phyloP scores from a whole-genome alignment of 352 stramenopile genomes.

The Globisporangium mamillatum region DNA sequence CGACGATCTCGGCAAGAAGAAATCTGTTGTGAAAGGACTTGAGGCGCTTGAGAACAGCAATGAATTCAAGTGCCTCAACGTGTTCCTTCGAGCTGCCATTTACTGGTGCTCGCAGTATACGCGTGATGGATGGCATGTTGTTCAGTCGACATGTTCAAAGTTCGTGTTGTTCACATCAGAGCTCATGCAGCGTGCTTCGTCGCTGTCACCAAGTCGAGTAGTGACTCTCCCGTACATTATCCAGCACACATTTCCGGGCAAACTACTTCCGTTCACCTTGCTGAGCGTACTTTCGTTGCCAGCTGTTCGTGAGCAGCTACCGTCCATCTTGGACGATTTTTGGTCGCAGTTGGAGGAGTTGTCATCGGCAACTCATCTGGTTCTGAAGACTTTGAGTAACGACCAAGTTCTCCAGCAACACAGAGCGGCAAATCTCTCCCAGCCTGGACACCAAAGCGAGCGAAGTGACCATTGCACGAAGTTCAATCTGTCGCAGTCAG shows the following conservation, averaged over 20 bases:
- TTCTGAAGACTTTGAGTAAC: slow-evolving; percentile 3
- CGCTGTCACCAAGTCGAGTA: slow-evolving; percentile 18
- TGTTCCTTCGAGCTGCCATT: slow-evolving; percentile 66
- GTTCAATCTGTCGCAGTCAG: slow-evolving; percentile 10
- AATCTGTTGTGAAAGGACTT: slow-evolving; percentile 22
- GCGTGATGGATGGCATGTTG: slow-evolving; percentile 49
- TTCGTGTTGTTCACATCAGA: slow-evolving; percentile 49
- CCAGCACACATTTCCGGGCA: slow-evolving; percentile 63
- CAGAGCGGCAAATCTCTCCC: neutral
- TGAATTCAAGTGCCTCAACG: slow-evolving; percentile 82
- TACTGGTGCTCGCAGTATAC: slow-evolving; percentile 69
- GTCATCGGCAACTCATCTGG: slow-evolving; percentile 18
- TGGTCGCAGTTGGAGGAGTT: slow-evolving; percentile 49
- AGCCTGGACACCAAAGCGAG: neutral
- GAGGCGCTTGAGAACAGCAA: slow-evolving; percentile 44
- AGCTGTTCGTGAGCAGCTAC: slow-evolving; percentile 43
- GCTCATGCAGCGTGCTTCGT: slow-evolving; percentile 29
- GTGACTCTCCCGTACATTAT: slow-evolving; percentile 31
- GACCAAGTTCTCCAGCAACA: neutral
- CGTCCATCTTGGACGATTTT: slow-evolving; percentile 36
- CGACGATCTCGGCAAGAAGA: slow-evolving; percentile 11
- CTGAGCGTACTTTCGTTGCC: slow-evolving; percentile 66
- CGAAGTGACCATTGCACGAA: neutral
- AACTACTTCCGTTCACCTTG: slow-evolving; percentile 72
- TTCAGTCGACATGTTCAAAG: slow-evolving; percentile 48